A percentile compares a stretch with the other conserved stretches of the same genome.
phyloP scores from a whole-genome alignment of 768 basidiomycete genomes.

The Lactifluus subvellereus region DNA sequence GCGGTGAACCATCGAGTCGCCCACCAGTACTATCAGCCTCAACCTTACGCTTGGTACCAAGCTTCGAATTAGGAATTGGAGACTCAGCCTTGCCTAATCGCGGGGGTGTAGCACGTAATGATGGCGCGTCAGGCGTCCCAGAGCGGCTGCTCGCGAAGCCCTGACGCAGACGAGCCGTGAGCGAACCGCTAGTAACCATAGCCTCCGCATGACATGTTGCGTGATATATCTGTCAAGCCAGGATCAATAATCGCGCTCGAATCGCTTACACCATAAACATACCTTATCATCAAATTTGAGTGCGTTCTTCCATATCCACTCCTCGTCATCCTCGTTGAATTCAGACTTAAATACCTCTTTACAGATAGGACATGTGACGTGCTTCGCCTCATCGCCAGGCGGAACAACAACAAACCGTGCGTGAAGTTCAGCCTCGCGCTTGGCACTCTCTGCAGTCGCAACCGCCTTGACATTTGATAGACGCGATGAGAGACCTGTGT shows the following conservation, averaged over 20 bases:
- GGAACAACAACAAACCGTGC: conserved; percentile 83
- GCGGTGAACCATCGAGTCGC: conserved; percentile 49
- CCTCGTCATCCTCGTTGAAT: conserved; percentile 92
- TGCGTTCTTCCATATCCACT: conserved; percentile 97
- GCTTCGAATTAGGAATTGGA: conserved; percentile 47
- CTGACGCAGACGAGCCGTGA: conserved; percentile 67
- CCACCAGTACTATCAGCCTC: conserved; percentile 36
- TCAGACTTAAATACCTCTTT: conserved; percentile 89
- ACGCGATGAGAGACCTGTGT: conserved; percentile 48
- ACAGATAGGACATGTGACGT: conserved; percentile 90
- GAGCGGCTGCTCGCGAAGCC: conserved; percentile 57
- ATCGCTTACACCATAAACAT: conserved; percentile 27
- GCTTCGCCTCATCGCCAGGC: conserved; percentile 79
- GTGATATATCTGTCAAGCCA: conserved; percentile 67
- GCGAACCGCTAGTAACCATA: conserved; percentile 41
- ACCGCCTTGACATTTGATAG: conserved; percentile 50
- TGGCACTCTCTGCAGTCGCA: conserved; percentile 58
- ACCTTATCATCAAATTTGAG: conserved; percentile 79
- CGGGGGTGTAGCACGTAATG: conserved; percentile 37
- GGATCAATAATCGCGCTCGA: neutral
- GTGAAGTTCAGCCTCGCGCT: conserved; percentile 70
- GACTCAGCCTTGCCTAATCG: conserved; percentile 32
- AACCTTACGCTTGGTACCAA: conserved; percentile 73
- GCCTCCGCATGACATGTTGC: conserved; percentile 92
- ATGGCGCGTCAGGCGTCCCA: conserved; percentile 60